Percentiles rank a stretch among this genome's conserved stretches.
These are phyloP conservation scores for Acer campestre DNA, from an alignment of 345 rosid genomes.

Conservation along the genomic window DNA sequence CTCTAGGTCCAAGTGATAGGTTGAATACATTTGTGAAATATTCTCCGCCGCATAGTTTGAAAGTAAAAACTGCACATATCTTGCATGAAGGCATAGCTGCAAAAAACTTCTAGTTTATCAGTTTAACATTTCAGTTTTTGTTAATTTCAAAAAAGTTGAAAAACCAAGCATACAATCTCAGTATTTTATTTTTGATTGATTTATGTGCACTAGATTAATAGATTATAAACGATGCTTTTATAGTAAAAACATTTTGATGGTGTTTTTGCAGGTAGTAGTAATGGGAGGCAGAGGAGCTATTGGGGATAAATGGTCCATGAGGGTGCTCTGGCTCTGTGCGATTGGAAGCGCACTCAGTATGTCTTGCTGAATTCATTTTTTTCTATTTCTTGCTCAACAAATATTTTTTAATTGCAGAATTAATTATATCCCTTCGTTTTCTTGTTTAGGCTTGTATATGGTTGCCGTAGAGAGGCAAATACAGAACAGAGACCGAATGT, in stretches of 20 bases:
- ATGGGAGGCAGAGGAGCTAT: conserved; percentile 61
- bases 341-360: conserved; percentile 69
- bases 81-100: background rate
- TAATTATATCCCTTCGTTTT: background rate
- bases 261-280: conserved; percentile 20
- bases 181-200: background rate
- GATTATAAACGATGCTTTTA: conserved; percentile 2
- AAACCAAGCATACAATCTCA: background rate
- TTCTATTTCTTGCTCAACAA: conserved; percentile 4
- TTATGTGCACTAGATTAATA: background rate
- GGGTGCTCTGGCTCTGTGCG: conserved; percentile 76
- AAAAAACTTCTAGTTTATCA: background rate
- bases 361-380: background rate
- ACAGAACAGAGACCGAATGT: conserved; percentile 64
- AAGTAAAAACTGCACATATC: background rate
- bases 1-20: background rate
- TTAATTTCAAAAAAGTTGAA: background rate
- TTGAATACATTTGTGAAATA: background rate
- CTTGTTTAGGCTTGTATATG: conserved; percentile 69
- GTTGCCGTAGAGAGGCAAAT: conserved; percentile 78
- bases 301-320: conserved; percentile 74
- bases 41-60: background rate
- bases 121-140: background rate
- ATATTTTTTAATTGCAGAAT: background rate
- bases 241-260: background rate